A percentile compares a stretch with the other conserved stretches of the same genome.
These are phyloP conservation scores for Colletotrichum tanaceti DNA, from an alignment of 2,329 filamentous ascomycete genomes.

Conservation along the genomic window DNA sequence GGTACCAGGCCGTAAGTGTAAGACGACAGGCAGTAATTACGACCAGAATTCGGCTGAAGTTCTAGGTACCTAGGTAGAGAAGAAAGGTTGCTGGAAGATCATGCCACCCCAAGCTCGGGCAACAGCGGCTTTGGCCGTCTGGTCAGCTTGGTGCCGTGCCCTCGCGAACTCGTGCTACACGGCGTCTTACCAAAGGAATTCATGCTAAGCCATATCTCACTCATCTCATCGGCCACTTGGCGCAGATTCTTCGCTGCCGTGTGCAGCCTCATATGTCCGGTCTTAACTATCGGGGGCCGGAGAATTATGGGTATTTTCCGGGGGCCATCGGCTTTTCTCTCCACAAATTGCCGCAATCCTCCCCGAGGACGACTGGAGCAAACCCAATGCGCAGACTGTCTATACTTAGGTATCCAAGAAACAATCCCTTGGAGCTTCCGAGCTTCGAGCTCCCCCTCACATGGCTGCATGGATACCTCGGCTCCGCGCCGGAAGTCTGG, in stretches of 20 bases:
- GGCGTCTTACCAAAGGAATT: background rate
- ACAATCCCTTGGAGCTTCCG: background rate
- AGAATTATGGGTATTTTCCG: slow-evolving; percentile 22
- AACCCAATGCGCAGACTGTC: background rate
- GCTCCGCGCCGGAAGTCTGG: slow-evolving; percentile 32
- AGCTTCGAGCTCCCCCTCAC: slow-evolving; percentile 31
- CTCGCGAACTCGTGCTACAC: background rate
- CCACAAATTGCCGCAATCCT: slow-evolving; percentile 14
- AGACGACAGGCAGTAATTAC: slow-evolving; percentile 13
- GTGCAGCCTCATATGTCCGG: slow-evolving; percentile 13
- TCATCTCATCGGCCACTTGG: slow-evolving; percentile 17
- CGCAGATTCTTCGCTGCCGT: background rate
- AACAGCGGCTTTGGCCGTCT: slow-evolving; percentile 31
- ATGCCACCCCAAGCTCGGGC: slow-evolving; percentile 5
- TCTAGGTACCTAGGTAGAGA: background rate
- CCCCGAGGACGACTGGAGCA: background rate
- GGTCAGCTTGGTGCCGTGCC: background rate
- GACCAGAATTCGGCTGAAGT: slow-evolving; percentile 20
- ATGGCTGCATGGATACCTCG: slow-evolving; percentile 35
- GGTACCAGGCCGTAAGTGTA: slow-evolving; percentile 27
- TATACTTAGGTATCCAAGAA: background rate
- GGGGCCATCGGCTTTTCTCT: slow-evolving; percentile 14
- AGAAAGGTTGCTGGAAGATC: background rate
- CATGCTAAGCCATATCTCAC: background rate
- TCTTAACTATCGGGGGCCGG: slow-evolving; percentile 4